Base-by-base conservation (phyloP, 2,329 filamentous ascomycete genomes). In the Fusarium buxicola region DNA sequence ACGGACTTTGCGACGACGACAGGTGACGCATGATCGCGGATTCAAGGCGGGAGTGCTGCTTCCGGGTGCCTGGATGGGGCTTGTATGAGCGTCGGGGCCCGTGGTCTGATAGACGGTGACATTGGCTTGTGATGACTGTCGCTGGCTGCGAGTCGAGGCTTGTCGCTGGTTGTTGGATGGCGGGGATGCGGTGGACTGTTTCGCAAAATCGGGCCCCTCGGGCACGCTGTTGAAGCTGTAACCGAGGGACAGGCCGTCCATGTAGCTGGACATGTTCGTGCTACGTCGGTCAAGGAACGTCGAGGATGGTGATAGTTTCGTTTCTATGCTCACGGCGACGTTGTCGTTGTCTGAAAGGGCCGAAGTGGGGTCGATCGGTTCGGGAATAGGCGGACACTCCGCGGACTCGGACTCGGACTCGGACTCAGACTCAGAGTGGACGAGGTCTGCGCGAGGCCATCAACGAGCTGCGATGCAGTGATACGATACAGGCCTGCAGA, bases 1-100 rank as follows among this genome's bases (percentile, higher is more conserved):
- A 70, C 89, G 89, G 51, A 93, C 90, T 75, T 91, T 90, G 60
- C 88, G 80, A 39, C 81, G 78, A 10, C 81, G 77, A 60, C 81
- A 83, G 34, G 80, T 82, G 15, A 83, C 80, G 65, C 81, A 83
- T 60, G 80, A 82, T 58, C 81, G 76, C 27, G 81, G 81, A 60
- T 83, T 83, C 41, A 82, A 56, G 32, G 74, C 74, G 7, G 76
- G 75, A 18, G 66, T 49, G 35, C 71, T 72, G 59, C 74, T 71
- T 32, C 74, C 74, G n/a, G 75, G 63, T 25, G 74, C 67, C 53
- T 71, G 51, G 50, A 78, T 76, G 53, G 76, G 76, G 40, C 69
- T 64, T 28, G 74, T 73, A 59, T 77, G 72, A 51, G 76, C 76
- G 16, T 77, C 76, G 15, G 75, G 74, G 6, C 76, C 76, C n/a